These are phyloP conservation scores for Akanthomyces dipterigenus DNA, from an alignment of 2,329 filamentous ascomycete species.

Conservation along the genomic window DNA sequence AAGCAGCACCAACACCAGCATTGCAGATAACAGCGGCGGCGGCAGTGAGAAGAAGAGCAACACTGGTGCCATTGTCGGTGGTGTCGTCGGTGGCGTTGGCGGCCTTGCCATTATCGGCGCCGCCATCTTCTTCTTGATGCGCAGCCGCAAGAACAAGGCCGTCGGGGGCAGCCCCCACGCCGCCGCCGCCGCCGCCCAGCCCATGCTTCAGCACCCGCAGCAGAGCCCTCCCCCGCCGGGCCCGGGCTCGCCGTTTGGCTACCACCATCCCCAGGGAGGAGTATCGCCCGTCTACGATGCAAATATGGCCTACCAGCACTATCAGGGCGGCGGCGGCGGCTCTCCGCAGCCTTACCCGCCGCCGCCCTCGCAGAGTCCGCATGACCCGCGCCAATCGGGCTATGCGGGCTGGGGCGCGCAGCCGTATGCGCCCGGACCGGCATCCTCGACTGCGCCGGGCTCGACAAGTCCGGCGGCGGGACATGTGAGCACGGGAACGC, in stretches of 20 bases:
- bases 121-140: slow-evolving; percentile 6
- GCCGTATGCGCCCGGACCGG: neutral
- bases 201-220: neutral
- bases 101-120: slow-evolving; percentile 1
- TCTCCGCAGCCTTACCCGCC: neutral
- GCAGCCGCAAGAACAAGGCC: neutral
- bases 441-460: neutral
- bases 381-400: neutral
- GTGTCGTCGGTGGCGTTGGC: slow-evolving; percentile 2
- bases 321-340: neutral
- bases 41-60: neutral
- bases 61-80: slow-evolving; percentile 5
- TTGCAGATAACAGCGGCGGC: neutral
- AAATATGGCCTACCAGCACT: neutral
- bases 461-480: neutral
- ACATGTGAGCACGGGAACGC: neutral
- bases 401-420: neutral
- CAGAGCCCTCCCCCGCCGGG: neutral
- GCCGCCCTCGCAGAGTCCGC: neutral
- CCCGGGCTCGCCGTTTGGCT: neutral
- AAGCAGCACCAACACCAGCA: neutral
- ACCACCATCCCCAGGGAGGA: neutral
- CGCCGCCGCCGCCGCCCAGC: neutral
- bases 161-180: neutral
- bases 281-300: slow-evolving; percentile 3